phyloP scores from a whole-genome alignment of 345 rosid species.

The Noccaea bulbosa region DNA sequence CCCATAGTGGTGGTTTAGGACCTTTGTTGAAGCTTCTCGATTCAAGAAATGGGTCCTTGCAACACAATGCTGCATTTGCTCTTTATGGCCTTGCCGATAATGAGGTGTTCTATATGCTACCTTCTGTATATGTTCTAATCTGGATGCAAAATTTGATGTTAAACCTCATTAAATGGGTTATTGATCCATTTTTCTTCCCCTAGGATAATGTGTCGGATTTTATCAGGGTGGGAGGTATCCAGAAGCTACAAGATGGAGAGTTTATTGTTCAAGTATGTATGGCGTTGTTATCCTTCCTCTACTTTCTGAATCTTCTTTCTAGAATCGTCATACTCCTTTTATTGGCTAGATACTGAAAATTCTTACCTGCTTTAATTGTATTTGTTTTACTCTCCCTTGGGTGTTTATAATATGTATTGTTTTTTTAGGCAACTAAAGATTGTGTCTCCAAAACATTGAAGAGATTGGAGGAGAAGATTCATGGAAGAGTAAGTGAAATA shows the following conservation, averaged over 20 bases:
- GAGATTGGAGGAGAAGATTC: constrained; percentile 96
- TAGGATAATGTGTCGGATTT: constrained; percentile 97
- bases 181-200: constrained; percentile 42
- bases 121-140: constrained; percentile 1
- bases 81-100: constrained; percentile 98
- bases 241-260: constrained; percentile 95
- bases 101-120: constrained; percentile 63
- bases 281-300: constrained; percentile 10
- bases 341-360: constrained; percentile 14
- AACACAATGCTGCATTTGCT: constrained; percentile 99
- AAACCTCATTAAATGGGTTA: constrained; percentile 34
- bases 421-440: constrained; percentile 90
- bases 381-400: neutral
- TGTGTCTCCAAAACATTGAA: constrained; percentile 96
- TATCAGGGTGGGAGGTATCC: constrained; percentile 97
- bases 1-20: constrained; percentile 85
- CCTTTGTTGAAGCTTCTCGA: constrained; percentile 94
- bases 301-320: constrained; percentile 18
- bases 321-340: neutral
- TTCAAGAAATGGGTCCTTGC: constrained; percentile 95
- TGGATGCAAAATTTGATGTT: constrained; percentile 28
- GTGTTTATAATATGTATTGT: constrained; percentile 23
- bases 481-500: constrained; percentile 76
- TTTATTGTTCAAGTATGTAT: constrained; percentile 86
- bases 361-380: constrained; percentile 9